These are phyloP conservation scores for Chlorella ohadii DNA, from an alignment of 139 green algal genomes.

Conservation along the genomic window DNA sequence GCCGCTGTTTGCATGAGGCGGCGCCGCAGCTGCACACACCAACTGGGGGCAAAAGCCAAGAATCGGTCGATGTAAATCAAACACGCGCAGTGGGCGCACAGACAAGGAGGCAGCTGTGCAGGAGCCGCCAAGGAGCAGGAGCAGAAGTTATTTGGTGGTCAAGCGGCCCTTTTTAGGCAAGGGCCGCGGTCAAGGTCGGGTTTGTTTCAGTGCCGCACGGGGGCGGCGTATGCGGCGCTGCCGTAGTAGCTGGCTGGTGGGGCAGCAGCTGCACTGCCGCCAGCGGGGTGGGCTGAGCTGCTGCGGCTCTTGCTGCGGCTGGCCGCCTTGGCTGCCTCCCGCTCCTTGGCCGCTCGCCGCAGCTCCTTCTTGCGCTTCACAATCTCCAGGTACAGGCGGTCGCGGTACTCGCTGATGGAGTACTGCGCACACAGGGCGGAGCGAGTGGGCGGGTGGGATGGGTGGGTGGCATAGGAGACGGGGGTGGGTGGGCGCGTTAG, in stretches of 20 bases:
- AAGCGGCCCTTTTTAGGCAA: no score
- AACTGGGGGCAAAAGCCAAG: no score
- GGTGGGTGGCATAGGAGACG: no score
- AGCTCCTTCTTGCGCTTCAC: slow-evolving; percentile 89
- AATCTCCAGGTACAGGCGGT: slow-evolving; percentile 91
- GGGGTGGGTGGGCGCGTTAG: no score
- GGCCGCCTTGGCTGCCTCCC: slow-evolving; percentile 48
- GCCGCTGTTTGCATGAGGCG: slow-evolving; percentile 2
- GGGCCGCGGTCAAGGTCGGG: not conserved
- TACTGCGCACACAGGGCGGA: slow-evolving; percentile 40
- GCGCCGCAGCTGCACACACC: no score
- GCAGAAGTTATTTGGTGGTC: no score
- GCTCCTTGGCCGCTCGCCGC: slow-evolving; percentile 61
- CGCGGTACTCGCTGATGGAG: slow-evolving; percentile 74
- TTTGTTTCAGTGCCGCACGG: slow-evolving; percentile 21
- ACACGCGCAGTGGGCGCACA: no score
- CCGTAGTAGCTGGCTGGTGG: not conserved
- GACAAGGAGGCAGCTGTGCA: no score
- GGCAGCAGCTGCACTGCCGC: not conserved
- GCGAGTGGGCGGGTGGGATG: no score
- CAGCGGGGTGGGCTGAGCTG: not conserved
- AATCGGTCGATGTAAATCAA: no score
- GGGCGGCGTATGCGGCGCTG: not conserved
- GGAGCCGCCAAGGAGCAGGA: no score
- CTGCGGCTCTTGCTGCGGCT: slow-evolving; percentile 21